Conservation (phyloP, 2,329 filamentous ascomycete genomes). For the Paecilomyces variotii region DNA sequence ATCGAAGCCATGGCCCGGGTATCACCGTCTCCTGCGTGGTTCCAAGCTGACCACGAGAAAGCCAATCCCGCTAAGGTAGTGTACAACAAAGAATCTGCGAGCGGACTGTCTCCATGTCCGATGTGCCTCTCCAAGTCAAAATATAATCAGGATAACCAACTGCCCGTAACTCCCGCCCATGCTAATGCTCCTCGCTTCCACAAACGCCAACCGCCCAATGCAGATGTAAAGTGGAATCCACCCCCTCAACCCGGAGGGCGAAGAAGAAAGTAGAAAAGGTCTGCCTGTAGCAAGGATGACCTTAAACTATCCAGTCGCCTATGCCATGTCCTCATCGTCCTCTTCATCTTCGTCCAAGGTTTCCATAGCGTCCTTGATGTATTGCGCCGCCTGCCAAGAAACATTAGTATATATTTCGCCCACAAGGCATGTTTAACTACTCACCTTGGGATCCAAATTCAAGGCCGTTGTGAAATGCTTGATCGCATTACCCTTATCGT, state of each 20-base stretch:
- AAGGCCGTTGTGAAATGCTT: conserved; percentile 90
- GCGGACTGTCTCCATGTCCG: conserved; percentile 10
- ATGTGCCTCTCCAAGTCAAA: conserved; percentile 17
- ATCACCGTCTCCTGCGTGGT: conserved; percentile 12
- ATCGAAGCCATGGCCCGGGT: conserved; percentile 10
- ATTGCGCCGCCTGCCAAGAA: conserved; percentile 63
- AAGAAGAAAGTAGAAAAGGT: not conserved
- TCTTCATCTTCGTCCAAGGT: conserved; percentile 66
- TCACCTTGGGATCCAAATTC: conserved; percentile 92
- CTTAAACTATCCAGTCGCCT: conserved; percentile 7
- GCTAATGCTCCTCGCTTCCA: conserved; percentile 2
- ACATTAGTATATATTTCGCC: conserved; percentile 9
- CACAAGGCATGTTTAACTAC: conserved; percentile 14
- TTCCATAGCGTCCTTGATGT: conserved; percentile 96
- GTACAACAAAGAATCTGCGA: conserved; percentile 24
- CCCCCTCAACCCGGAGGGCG: not conserved
- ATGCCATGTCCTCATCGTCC: conserved; percentile 47
- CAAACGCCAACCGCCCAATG: conserved; percentile 7
- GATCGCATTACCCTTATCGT: conserved; percentile 65
- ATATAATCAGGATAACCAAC: conserved; percentile 17
- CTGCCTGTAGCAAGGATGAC: not conserved
- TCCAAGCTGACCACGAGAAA: conserved; percentile 11
- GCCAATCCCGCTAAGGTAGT: conserved; percentile 22
- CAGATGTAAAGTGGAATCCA: not conserved
- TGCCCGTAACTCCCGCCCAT: conserved; percentile 44